Conservation (phyloP, 192 early-diverging fungal genomes). For the Rhizophagus clarus region DNA sequence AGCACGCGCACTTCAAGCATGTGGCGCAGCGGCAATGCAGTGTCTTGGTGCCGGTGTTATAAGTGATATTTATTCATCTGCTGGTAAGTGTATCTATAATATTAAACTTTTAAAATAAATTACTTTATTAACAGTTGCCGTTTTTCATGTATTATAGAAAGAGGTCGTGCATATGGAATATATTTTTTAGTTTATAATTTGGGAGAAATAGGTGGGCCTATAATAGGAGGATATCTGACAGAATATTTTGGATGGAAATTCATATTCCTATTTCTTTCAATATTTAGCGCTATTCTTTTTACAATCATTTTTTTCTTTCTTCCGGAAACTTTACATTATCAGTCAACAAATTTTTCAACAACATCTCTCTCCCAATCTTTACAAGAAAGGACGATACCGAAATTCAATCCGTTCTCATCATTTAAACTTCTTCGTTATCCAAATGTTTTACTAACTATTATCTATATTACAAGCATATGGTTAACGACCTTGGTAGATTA, state of each 20-base stretch:
- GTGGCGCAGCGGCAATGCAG: constrained; percentile 12
- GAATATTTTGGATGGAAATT: constrained; percentile 15
- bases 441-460: background rate
- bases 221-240: background rate
- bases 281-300: background rate
- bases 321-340: constrained; percentile 20
- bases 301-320: background rate
- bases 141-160: background rate
- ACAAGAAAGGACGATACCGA: background rate
- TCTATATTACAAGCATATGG: background rate
- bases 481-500: background rate
- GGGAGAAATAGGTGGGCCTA: background rate
- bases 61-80: constrained; percentile 36
- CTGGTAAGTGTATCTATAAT: constrained; percentile 4
- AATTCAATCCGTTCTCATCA: constrained; percentile 12
- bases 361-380: background rate
- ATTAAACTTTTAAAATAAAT: background rate
- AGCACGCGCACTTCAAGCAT: constrained; percentile 40
- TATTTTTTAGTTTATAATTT: background rate
- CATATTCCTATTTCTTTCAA: constrained; percentile 12
- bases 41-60: constrained; percentile 41
- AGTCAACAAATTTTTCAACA: background rate
- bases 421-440: background rate
- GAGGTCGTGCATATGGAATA: background rate
- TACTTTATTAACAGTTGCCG: background rate